phyloP scores from a whole-genome alignment of 2,329 filamentous ascomycete genomes.

The Colletotrichum sp. region DNA sequence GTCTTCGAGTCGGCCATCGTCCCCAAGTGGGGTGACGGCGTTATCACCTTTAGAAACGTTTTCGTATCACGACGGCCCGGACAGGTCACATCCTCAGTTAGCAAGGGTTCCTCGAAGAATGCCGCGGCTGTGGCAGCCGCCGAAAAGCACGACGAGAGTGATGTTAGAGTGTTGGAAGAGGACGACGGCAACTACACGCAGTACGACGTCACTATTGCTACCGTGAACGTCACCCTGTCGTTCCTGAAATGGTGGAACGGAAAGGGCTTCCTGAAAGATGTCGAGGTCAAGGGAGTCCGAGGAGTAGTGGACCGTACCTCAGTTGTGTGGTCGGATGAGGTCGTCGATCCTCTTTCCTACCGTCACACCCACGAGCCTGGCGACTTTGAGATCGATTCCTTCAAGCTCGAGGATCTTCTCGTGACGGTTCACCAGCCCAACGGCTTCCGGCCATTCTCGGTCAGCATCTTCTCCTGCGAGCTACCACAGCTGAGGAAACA shows the following conservation, averaged over 20 bases:
- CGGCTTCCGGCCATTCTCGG: conserved; percentile 90
- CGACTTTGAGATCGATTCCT: conserved; percentile 96
- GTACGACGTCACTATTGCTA: conserved; percentile 93
- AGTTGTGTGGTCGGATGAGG: conserved; percentile 72
- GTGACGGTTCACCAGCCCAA: conserved; percentile 91
- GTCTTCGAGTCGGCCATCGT: conserved; percentile 98
- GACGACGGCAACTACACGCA: conserved; percentile 98
- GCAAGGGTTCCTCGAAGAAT: conserved; percentile 85
- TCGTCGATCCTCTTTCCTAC: conserved; percentile 83
- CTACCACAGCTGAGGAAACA: conserved; percentile 91
- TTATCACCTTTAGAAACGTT: conserved; percentile 96
- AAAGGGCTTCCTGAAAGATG: conserved; percentile 87
- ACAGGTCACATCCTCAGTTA: conserved; percentile 80
- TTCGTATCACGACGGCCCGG: conserved; percentile 93
- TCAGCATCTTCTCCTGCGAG: conserved; percentile 96
- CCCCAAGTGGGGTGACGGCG: conserved; percentile 91
- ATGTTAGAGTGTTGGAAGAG: conserved; percentile 52
- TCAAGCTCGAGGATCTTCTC: conserved; percentile 93
- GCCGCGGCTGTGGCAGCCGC: conserved; percentile 87
- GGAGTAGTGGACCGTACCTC: conserved; percentile 91
- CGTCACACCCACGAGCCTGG: conserved; percentile 87
- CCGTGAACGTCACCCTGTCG: conserved; percentile 93
- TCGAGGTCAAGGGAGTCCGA: conserved; percentile 91
- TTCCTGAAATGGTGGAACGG: conserved; percentile 99
- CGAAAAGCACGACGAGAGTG: conserved; percentile 59